Percentiles rank a stretch among this genome's conserved stretches.
These are phyloP conservation scores for Fraxinus velutina DNA, from an alignment of 305 asterid genomes.

Conservation along the genomic window DNA sequence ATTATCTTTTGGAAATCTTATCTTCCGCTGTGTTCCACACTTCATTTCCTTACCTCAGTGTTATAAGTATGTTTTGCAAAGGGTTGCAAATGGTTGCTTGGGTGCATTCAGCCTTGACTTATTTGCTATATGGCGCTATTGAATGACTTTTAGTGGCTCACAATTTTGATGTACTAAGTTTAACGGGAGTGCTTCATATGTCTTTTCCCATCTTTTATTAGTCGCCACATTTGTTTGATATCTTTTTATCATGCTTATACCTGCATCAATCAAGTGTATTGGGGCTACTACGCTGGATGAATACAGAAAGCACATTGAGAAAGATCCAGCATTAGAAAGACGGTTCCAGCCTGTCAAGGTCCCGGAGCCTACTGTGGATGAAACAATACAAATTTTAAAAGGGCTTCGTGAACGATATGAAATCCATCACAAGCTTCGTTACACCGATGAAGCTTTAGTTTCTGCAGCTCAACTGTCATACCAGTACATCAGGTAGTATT, in stretches of 20 bases:
- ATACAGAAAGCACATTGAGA: slow-evolving; percentile 90
- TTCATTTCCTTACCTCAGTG: neutral
- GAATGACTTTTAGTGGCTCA: slow-evolving; percentile 2
- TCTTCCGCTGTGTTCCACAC: neutral
- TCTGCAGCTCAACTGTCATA: slow-evolving; percentile 88
- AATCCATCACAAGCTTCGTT: slow-evolving; percentile 96
- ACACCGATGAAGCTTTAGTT: slow-evolving; percentile 83
- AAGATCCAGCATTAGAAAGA: slow-evolving; percentile 94
- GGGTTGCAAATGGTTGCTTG: neutral
- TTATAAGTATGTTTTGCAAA: neutral
- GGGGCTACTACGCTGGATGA: slow-evolving; percentile 98
- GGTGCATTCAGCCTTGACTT: neutral
- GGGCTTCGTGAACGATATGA: slow-evolving; percentile 94
- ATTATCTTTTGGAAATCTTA: neutral
- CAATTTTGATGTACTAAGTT: neutral
- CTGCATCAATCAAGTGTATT: slow-evolving; percentile 61
- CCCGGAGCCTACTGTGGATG: slow-evolving; percentile 95
- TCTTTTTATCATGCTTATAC: neutral
- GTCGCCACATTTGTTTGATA: neutral
- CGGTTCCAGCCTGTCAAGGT: slow-evolving; percentile 97
- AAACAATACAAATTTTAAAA: slow-evolving; percentile 81
- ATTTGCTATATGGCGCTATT: neutral
- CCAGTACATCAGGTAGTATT: slow-evolving; percentile 83
- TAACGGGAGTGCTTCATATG: neutral
- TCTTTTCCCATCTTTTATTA: neutral